A percentile compares a stretch with the other conserved stretches of the same genome.
Evolutionary conservation across 345 rosid species (phyloP).

Genomic region (Arabidopsis thaliana): TAIR10.1 NC_003075.7:14955001-14955500

Average conservation of each 20-base stretch:
- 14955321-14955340: neutral
- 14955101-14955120: neutral
- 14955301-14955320: slow-evolving; percentile 35
- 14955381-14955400: neutral
- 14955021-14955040: neutral
- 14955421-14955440: neutral
- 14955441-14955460: neutral
- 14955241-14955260: neutral
- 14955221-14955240: slow-evolving; percentile 5
- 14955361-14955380: neutral
- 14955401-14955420: neutral
- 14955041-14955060: neutral
- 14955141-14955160: neutral
- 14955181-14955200: neutral
- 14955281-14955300: slow-evolving; percentile 14
- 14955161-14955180: slow-evolving; percentile 27
- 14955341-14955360: neutral
- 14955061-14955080: neutral
- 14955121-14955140: neutral
- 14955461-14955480: slow-evolving; percentile 58
- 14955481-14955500: slow-evolving; percentile 78
- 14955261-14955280: slow-evolving; percentile 27
- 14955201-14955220: slow-evolving; percentile 10
- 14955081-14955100: neutral
- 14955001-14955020: neutral